Conservation (phyloP, 2,329 filamentous ascomycete species). For the Epichloe elymi region DNA sequence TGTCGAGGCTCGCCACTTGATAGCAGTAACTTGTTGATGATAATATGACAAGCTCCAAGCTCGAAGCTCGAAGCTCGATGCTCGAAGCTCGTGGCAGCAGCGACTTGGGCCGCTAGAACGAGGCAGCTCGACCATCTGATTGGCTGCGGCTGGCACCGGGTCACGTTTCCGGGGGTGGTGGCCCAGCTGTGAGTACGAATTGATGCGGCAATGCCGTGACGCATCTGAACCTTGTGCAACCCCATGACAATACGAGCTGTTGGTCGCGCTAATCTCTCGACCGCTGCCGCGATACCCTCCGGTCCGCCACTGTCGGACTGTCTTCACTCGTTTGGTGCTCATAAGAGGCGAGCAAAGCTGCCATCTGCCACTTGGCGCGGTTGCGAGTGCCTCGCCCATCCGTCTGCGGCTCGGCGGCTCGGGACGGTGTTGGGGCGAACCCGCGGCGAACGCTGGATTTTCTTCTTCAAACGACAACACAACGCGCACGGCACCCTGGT, state of each 20-base stretch:
- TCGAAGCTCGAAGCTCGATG: no score
- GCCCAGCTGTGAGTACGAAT: not conserved
- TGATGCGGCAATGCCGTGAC: not conserved
- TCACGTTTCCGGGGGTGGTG: not conserved
- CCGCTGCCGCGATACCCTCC: not conserved
- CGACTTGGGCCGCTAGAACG: not conserved
- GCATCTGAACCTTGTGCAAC: not conserved
- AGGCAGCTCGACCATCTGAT: not conserved
- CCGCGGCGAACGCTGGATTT: no score
- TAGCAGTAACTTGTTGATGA: not conserved
- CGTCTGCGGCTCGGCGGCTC: not conserved
- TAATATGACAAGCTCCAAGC: no score
- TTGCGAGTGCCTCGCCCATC: not conserved
- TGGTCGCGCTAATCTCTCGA: not conserved
- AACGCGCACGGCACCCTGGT: slow-evolving; percentile 3
- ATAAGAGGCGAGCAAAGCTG: not conserved
- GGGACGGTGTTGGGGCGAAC: not conserved
- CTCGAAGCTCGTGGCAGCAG: no score
- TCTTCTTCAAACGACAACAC: not conserved
- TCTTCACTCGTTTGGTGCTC: not conserved
- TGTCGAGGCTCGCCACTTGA: not conserved
- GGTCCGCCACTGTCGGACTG: not conserved
- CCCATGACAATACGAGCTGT: not conserved
- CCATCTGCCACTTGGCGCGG: not conserved
- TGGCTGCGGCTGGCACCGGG: slow-evolving; percentile 1